Percentiles rank a stretch among this genome's conserved stretches.
These are phyloP conservation scores for Yamadazyma nakazawae DNA, from an alignment of 805 yeast genomes.

Conservation along the genomic window DNA sequence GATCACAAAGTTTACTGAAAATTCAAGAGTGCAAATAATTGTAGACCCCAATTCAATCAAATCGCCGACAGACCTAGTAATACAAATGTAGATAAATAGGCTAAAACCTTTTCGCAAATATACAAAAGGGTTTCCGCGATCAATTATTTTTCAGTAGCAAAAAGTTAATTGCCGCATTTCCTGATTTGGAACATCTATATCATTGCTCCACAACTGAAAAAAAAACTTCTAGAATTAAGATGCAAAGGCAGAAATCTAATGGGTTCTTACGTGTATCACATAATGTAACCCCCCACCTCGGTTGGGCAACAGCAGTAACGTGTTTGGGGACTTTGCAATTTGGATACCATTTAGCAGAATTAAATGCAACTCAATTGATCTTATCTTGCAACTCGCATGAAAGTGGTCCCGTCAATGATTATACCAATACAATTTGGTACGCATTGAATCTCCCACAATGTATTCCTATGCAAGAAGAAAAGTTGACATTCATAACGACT, in stretches of 20 bases:
- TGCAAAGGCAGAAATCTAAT: constrained; percentile 7
- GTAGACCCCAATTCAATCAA: too few species aligned
- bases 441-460: constrained; percentile 23
- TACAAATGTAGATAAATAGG: background rate
- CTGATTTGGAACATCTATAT: background rate
- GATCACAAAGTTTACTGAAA: constrained; percentile 21
- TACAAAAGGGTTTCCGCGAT: background rate
- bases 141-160: background rate
- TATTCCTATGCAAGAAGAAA: constrained; percentile 23
- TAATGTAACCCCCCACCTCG: constrained; percentile 26
- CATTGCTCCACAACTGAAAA: background rate
- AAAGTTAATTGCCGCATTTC: background rate
- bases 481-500: constrained; percentile 27
- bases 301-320: constrained; percentile 34
- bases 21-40: too few species aligned
- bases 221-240: background rate
- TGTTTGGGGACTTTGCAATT: constrained; percentile 37
- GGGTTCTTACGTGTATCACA: constrained; percentile 15
- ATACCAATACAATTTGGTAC: constrained; percentile 28
- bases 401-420: constrained; percentile 19
- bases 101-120: too few species aligned
- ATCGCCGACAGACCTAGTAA: background rate
- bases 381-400: constrained; percentile 23
- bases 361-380: constrained; percentile 32
- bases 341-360: constrained; percentile 38